A percentile compares a stretch with the other conserved stretches of the same genome.
These are phyloP conservation scores for Alternaria novae-zelandiae DNA, from an alignment of 2,329 filamentous ascomycete species.

Conservation along the genomic window DNA sequence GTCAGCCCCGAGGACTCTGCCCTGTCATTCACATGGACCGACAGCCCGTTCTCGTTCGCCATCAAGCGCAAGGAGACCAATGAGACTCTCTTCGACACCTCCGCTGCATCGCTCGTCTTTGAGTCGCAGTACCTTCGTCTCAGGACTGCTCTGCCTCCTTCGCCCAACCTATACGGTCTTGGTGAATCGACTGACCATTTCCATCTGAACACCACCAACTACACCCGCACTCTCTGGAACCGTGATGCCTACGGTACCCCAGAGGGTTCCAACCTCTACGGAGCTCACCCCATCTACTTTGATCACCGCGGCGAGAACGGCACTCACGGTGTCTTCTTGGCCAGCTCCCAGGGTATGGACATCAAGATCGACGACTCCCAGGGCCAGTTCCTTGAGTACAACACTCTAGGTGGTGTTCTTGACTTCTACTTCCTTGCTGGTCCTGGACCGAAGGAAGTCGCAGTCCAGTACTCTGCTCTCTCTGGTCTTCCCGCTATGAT, in stretches of 20 bases:
- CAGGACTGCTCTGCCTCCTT: conserved; percentile 70
- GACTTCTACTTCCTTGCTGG: conserved; percentile 66
- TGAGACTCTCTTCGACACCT: conserved; percentile 72
- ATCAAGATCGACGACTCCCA: conserved; percentile 72
- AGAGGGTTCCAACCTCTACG: conserved; percentile 70
- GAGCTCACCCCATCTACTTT: conserved; percentile 76
- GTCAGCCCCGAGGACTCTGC: conserved; percentile 48
- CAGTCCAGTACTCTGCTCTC: conserved; percentile 56
- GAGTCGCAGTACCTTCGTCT: conserved; percentile 78
- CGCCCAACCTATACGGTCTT: conserved; percentile 76
- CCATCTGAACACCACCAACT: conserved; percentile 70
- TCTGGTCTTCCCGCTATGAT: conserved; percentile 56
- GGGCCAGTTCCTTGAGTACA: conserved; percentile 78
- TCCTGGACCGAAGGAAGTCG: conserved; percentile 54
- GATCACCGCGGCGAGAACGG: conserved; percentile 65
- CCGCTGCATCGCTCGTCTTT: conserved; percentile 71
- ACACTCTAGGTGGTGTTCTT: conserved; percentile 78
- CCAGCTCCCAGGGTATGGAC: conserved; percentile 64
- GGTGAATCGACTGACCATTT: conserved; percentile 78
- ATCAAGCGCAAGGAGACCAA: conserved; percentile 63
- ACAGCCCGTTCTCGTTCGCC: conserved; percentile 70
- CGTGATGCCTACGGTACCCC: conserved; percentile 70
- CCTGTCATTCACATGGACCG: conserved; percentile 61
- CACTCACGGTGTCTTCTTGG: conserved; percentile 47
- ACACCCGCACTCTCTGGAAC: conserved; percentile 69